Base-by-base conservation (phyloP, 257 asterid species). In the Cruciata laevipes region DNA sequence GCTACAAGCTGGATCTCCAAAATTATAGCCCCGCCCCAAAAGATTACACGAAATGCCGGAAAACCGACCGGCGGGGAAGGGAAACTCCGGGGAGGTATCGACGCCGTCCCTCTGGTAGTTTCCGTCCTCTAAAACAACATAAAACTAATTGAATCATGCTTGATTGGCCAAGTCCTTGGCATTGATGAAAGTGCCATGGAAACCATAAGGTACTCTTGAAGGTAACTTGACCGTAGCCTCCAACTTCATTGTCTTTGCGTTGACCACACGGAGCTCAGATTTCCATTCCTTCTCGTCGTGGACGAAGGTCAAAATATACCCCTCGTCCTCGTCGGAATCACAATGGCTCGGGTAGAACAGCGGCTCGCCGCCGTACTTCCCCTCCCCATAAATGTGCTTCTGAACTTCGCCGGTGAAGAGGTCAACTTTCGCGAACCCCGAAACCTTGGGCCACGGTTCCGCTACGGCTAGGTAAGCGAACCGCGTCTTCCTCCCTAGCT, bases 401-500 rank as follows among this genome's bases (percentile, higher is more conserved):
- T 75, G 65, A 3, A 90, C 96, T 61, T 82, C 86, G 0, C 99
- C 97, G 0, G 81, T 90, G 21, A 71, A 84, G 13, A 94, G 82
- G 74, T 94, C 95, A 6, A 94, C 99, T 42, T 94, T 94, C 0
- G 99, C 99, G 16, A 88, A 88, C 1, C 99, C 99, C 6, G 97
- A 94, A 0, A 94, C 99, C 71, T 88, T 94, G 11, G 99, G 99
- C 99, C 99, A 94, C 0, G 99, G 99, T 79, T 94, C 99, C 0
- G 99, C 96, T 24, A 94, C 84, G 4, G 99, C 99, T 5, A 94
- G 60, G 56, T 90, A 94, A 0, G 96, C 97, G 73, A 61, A 88
- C n/a, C 73, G 61, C 1, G 96, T 94, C 70, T 87, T 88, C n/a
- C 97, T 56, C 1, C 99, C 99, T 0, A 94, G 96, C 69, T 67